Evolutionary conservation across 208 protist genomes (phyloP).

Genomic region (Crithidia bombi): DNA sequence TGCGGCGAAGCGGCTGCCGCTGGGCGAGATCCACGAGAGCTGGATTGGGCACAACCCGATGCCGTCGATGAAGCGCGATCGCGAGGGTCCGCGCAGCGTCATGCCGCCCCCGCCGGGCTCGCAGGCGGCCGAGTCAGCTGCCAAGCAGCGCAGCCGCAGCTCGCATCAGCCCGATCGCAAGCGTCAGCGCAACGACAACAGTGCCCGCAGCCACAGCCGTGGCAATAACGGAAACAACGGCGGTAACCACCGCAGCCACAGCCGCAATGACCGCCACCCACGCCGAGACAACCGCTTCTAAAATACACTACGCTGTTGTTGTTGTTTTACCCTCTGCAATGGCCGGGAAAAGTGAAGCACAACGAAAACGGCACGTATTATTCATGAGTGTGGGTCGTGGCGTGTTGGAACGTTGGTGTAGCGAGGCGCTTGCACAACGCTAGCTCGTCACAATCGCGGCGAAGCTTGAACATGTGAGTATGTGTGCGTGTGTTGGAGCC

Average conservation of each 20-base stretch:
- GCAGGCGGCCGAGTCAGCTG: slow-evolving; percentile 20
- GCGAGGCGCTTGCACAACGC: no score
- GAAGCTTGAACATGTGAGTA: not conserved
- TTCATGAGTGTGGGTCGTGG: no score
- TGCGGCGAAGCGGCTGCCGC: slow-evolving; percentile 67
- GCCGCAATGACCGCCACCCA: slow-evolving; percentile 18
- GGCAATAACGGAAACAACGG: slow-evolving; percentile 3
- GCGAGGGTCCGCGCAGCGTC: slow-evolving; percentile 22
- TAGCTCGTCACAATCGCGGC: no score
- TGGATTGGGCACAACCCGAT: slow-evolving; percentile 61
- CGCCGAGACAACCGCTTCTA: slow-evolving; percentile 6
- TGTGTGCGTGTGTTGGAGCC: not conserved
- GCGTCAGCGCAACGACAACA: slow-evolving; percentile 19
- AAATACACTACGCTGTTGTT: not conserved
- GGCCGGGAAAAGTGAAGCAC: no score
- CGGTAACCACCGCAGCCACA: slow-evolving; percentile 14
- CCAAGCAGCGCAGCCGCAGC: slow-evolving; percentile 24
- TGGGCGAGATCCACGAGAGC: slow-evolving; percentile 67
- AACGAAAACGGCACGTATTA: no score
- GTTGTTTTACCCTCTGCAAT: not conserved
- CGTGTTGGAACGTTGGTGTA: no score
- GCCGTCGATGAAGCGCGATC: slow-evolving; percentile 51
- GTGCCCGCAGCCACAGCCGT: not conserved
- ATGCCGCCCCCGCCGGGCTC: slow-evolving; percentile 36
- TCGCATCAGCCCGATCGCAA: slow-evolving; percentile 23